Percentiles rank a stretch among this genome's conserved stretches.
Evolutionary conservation across 495 filamentous ascomycete species (phyloP).

Genomic region (Aspergillus olivimuriae): DNA sequence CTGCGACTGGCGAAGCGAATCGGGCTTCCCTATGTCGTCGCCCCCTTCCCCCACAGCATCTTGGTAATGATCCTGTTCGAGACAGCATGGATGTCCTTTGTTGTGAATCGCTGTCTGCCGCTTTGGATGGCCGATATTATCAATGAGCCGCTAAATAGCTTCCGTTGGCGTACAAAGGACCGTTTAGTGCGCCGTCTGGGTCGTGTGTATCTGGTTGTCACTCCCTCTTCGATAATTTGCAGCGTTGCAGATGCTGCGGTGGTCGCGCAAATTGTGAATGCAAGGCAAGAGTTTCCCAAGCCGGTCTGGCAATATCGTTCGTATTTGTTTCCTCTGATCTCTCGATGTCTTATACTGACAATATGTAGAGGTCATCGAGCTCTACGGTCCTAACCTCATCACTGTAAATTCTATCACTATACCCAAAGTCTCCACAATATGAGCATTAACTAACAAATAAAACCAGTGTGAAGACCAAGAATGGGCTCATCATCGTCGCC

Average conservation of each 20-base stretch:
- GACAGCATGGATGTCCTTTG: slow-evolving; percentile 1
- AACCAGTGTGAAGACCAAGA: slow-evolving; percentile 26
- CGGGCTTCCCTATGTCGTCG: slow-evolving; percentile 31
- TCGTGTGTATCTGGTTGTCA: slow-evolving; percentile 35
- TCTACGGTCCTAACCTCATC: slow-evolving; percentile 42
- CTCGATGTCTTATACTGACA: background rate
- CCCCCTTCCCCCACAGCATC: slow-evolving; percentile 26
- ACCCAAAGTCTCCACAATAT: background rate
- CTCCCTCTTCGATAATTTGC: slow-evolving; percentile 33
- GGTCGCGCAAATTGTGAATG: slow-evolving; percentile 27
- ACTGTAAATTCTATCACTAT: slow-evolving; percentile 20
- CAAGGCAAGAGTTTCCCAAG: slow-evolving; percentile 37
- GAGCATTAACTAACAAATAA: background rate
- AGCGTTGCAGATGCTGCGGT: slow-evolving; percentile 35
- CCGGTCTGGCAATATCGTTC: slow-evolving; percentile 28
- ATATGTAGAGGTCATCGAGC: slow-evolving; percentile 26
- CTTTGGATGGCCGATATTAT: slow-evolving; percentile 7
- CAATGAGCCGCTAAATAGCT: slow-evolving; percentile 2
- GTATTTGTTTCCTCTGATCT: background rate
- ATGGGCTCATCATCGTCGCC: slow-evolving; percentile 42
- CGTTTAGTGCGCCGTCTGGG: slow-evolving; percentile 35
- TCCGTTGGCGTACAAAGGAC: slow-evolving; percentile 27
- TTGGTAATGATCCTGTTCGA: slow-evolving; percentile 17
- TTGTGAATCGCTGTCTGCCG: slow-evolving; percentile 10
- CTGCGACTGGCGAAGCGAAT: slow-evolving; percentile 16